Percentiles rank a stretch among this genome's conserved stretches.
phyloP scores from a whole-genome alignment of 1,284 basidiomycete species.

The Ganoderma lucidum region DNA sequence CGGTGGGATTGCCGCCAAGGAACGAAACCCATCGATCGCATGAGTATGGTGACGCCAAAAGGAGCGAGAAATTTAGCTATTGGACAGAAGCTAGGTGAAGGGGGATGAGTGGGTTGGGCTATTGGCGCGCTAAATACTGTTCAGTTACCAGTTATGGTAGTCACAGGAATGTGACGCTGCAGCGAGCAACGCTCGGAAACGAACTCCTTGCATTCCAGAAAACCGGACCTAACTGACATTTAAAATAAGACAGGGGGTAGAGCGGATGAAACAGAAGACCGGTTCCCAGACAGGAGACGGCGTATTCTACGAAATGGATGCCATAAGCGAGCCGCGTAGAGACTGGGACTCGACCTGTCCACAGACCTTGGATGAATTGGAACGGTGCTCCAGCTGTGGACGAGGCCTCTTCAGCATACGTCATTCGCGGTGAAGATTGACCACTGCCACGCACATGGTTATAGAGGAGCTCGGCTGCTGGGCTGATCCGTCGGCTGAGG shows the following conservation, averaged over 20 bases:
- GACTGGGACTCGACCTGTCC: background rate
- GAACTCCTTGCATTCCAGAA: background rate
- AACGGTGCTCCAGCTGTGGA: slow-evolving; percentile 13
- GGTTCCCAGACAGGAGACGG: background rate
- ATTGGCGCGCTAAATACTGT: slow-evolving; percentile 15
- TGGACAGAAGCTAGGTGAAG: slow-evolving; percentile 9
- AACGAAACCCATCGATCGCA: background rate
- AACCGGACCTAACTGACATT: background rate
- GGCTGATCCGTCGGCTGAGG: slow-evolving; percentile 11
- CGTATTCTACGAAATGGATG: background rate
- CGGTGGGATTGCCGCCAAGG: slow-evolving; percentile 10
- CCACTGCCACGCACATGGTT: slow-evolving; percentile 8
- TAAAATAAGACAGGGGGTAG: slow-evolving; percentile 19
- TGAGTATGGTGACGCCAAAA: slow-evolving; percentile 2
- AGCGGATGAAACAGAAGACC: slow-evolving; percentile 17
- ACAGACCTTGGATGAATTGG: background rate
- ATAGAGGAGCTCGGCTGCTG: slow-evolving; percentile 6
- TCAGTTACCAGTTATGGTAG: slow-evolving; percentile 4
- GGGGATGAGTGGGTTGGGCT: slow-evolving; percentile 16
- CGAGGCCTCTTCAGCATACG: background rate
- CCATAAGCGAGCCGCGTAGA: background rate
- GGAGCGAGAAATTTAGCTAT: slow-evolving; percentile 18
- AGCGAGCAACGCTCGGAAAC: background rate
- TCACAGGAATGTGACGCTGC: background rate
- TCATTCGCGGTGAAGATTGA: background rate